Evolutionary conservation across 768 basidiomycete genomes (phyloP).

Genomic region (Lentinula aciculospora): DNA sequence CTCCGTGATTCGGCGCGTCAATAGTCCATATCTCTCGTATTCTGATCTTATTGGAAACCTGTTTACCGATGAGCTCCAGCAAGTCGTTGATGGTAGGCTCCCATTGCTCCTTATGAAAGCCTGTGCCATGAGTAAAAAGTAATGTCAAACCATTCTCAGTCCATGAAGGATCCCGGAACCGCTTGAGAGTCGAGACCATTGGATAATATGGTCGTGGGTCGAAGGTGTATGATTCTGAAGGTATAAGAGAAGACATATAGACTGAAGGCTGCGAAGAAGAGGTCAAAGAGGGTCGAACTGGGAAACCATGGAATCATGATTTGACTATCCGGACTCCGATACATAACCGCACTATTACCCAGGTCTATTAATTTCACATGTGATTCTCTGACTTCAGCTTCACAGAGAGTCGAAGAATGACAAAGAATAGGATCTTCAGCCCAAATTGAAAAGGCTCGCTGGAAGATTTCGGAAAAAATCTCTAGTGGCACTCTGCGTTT

Average conservation of each 20-base stretch:
- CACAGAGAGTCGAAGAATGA: too few relatives aligned
- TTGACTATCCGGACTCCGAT: too few relatives aligned
- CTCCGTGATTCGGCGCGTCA: constrained; percentile 52
- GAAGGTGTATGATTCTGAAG: constrained; percentile 32
- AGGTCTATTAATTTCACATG: neutral
- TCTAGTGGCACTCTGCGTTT: too few relatives aligned
- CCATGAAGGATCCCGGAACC: constrained; percentile 33
- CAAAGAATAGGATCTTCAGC: too few relatives aligned
- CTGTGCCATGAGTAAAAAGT: constrained; percentile 47
- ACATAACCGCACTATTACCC: neutral
- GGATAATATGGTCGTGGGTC: constrained; percentile 51
- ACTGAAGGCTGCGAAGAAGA: neutral
- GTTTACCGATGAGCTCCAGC: constrained; percentile 19
- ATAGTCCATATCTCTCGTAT: constrained; percentile 36
- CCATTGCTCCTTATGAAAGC: constrained; percentile 57
- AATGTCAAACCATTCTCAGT: constrained; percentile 34
- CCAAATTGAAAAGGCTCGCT: too few relatives aligned
- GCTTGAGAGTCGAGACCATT: constrained; percentile 40
- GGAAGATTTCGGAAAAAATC: too few relatives aligned
- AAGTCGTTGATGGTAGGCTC: constrained; percentile 49
- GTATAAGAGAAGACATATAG: neutral
- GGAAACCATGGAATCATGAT: too few relatives aligned
- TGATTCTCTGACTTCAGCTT: neutral
- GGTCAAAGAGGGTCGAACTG: too few relatives aligned
- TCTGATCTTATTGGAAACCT: constrained; percentile 17